Evolutionary conservation across 176 grass and related monocot genomes (phyloP), one percentile per base, ranked within the genome.

Genomic region (Zea mays): DNA sequence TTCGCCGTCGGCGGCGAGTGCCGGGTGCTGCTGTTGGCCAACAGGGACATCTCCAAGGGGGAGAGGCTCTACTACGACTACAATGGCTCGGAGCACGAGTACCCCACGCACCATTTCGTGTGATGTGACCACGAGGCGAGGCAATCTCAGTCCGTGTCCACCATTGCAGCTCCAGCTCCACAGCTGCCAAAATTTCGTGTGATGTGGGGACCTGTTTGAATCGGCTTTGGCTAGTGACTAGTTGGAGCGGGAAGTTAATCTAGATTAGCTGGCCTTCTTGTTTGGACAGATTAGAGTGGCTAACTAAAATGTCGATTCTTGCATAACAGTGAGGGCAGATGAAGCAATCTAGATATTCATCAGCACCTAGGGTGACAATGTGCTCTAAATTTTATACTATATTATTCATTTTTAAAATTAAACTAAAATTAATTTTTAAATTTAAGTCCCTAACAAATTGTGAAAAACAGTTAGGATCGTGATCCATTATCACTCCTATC

Each of bases 51-150:
- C 59, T 52, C 89, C 1, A 94, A 92, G 57, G 96, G 95, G 49
- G 96, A 98, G 78, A 86, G 96, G 48, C 82, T 98, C 56, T 98
- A 98, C 78, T 98, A 98, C 42, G 96, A 98, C 40, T 98, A 98
- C 80, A 98, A 98, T 49, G 96, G 96, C 0, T 77, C 71, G 0
- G 96, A 98, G 75, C 91, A 94, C 6, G 96, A 98, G 81, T 98
- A 98, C 74, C 96, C 96, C 11, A 98, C 96, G 38, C 89, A 98
- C 64, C 92, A 98, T 90, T 98, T 98, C 78, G 89, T 98, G 50
- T 98, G 75, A 94, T n/a, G 55, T 16, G 1, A 14, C 16, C 14
- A 9, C 5, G 7, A 57, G 6, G 39, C 11, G 13, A 46, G 27
- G 27, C 27, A 27, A 27, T 27, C 27, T 9, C 21, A 40, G 11